phyloP scores from a whole-genome alignment of 1,284 basidiomycete species.

The Cutaneotrichosporon mucoides region DNA sequence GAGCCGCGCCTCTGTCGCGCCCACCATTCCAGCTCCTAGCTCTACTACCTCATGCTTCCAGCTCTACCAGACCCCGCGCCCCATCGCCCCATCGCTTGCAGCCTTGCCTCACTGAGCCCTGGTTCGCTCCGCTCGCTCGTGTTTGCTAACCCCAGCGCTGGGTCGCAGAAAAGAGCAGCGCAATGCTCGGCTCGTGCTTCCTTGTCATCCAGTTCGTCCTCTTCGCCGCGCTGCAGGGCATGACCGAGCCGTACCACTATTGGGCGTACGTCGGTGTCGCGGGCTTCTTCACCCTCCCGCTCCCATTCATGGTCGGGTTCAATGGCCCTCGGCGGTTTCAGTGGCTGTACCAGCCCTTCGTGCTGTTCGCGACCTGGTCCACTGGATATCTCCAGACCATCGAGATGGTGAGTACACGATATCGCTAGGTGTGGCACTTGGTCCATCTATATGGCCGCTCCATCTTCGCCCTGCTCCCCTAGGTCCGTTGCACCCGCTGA shows the following conservation, averaged over 20 bases:
- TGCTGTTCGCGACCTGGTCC: constrained; percentile 38
- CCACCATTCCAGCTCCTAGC: no score
- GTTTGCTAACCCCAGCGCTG: constrained; percentile 25
- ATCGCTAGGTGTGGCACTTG: no score
- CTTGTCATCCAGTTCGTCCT: constrained; percentile 41
- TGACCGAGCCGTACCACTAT: constrained; percentile 24
- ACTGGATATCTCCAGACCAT: constrained; percentile 29
- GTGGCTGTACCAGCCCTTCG: constrained; percentile 38
- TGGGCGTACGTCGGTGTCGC: constrained; percentile 36
- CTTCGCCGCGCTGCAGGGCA: constrained; percentile 25
- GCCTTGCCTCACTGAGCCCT: no score
- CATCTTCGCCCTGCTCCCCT: no score
- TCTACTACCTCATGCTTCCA: no score
- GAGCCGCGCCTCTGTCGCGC: no score
- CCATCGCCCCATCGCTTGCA: no score
- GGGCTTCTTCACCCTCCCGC: constrained; percentile 40
- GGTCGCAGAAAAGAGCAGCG: constrained; percentile 12
- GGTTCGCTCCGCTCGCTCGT: no score
- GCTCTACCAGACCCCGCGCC: no score
- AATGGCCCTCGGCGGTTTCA: constrained; percentile 18
- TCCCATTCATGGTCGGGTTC: constrained; percentile 36
- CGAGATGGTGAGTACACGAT: constrained; percentile 28
- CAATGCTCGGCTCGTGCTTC: constrained; percentile 28
- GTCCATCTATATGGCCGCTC: no score
- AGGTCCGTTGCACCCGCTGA: background rate